Conservation (phyloP, 306 rosid species). For the Sicyos edulis region DNA sequence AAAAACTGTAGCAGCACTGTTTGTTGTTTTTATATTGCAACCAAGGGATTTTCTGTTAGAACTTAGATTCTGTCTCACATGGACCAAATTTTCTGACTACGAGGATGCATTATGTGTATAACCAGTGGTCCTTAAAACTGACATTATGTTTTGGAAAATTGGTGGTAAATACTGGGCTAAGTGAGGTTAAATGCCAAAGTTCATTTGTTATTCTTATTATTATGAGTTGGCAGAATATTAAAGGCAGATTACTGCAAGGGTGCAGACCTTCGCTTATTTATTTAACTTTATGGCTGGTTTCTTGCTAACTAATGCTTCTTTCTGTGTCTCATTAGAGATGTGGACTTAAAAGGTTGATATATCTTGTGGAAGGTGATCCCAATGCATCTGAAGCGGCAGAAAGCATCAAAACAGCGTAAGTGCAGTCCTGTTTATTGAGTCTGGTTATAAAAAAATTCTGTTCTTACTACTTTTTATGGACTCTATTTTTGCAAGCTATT, state of each 20-base stretch:
- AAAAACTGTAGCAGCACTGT: background rate
- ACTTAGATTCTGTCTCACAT: conserved; percentile 3
- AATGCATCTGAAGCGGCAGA: conserved; percentile 90
- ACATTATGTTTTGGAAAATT: background rate
- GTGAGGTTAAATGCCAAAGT: background rate
- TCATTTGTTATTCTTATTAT: background rate
- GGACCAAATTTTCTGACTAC: background rate
- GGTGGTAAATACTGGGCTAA: background rate
- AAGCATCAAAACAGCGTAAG: conserved; percentile 97
- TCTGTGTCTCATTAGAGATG: conserved; percentile 59
- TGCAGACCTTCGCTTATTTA: no score
- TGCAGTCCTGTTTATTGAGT: background rate
- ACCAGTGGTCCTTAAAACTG: background rate
- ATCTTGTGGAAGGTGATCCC: conserved; percentile 96
- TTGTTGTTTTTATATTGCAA: background rate
- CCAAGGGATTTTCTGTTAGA: background rate
- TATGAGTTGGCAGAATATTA: conserved; percentile 1
- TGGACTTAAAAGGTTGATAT: conserved; percentile 83
- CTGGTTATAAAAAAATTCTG: background rate
- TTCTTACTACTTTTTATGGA: no score
- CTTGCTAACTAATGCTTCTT: conserved; percentile 15
- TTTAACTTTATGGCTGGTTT: background rate
- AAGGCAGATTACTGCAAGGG: background rate
- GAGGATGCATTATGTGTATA: background rate
- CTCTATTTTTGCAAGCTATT: no score